These are phyloP conservation scores for Ustilago shanxiensis DNA, from an alignment of 1,284 basidiomycete genomes.

Conservation along the genomic window DNA sequence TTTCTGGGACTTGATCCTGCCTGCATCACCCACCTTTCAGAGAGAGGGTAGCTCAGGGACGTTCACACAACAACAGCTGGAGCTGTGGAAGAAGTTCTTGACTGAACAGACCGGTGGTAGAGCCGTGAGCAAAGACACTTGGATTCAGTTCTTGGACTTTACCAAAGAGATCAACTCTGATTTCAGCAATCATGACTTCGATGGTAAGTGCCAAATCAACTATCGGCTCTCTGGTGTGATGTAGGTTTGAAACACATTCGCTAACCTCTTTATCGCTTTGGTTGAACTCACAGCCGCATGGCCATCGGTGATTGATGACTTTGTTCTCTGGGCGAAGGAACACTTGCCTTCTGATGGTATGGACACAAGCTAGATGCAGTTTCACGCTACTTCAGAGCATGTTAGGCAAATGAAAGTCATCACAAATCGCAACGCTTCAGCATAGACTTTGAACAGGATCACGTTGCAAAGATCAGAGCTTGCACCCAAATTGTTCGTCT, in stretches of 20 bases:
- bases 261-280: no score
- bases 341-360: slow-evolving; percentile 48
- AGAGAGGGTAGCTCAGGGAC: slow-evolving; percentile 71
- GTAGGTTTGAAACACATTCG: no score
- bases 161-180: slow-evolving; percentile 82
- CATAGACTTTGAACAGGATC: neutral
- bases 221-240: no score
- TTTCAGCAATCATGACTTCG: slow-evolving; percentile 85
- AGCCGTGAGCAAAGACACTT: slow-evolving; percentile 93
- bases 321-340: slow-evolving; percentile 74
- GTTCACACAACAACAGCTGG: slow-evolving; percentile 79
- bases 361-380: slow-evolving; percentile 40
- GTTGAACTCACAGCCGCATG: slow-evolving; percentile 86
- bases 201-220: slow-evolving; percentile 75
- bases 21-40: slow-evolving; percentile 79
- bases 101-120: slow-evolving; percentile 77
- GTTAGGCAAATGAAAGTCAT: neutral
- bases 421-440: neutral
- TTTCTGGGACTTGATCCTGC: slow-evolving; percentile 87
- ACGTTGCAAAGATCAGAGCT: neutral
- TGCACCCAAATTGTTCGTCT: neutral
- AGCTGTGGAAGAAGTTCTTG: slow-evolving; percentile 88
- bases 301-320: slow-evolving; percentile 89
- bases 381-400: neutral
- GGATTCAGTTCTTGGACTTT: slow-evolving; percentile 85